These are phyloP conservation scores for Cladosporium velox DNA, from an alignment of 2,329 filamentous ascomycete genomes.

Conservation along the genomic window DNA sequence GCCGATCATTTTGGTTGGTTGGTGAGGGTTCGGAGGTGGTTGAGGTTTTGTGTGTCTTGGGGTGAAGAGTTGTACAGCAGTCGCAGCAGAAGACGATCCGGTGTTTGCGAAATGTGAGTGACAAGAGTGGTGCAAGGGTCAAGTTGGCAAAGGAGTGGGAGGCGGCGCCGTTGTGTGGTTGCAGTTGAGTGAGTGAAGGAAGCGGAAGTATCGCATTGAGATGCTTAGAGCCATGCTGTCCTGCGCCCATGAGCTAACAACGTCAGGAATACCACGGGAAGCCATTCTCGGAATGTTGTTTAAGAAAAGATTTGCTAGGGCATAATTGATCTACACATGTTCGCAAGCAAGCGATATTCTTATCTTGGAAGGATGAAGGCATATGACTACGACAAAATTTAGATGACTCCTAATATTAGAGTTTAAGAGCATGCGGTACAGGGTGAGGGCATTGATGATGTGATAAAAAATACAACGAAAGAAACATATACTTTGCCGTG, in stretches of 20 bases:
- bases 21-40: neutral
- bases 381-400: neutral
- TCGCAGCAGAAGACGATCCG: neutral
- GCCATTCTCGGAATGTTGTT: neutral
- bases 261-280: neutral
- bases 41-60: neutral
- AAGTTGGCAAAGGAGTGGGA: neutral
- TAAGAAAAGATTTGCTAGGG: too few relatives aligned
- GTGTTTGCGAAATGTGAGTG: neutral
- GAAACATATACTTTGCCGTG: too few relatives aligned
- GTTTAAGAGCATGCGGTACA: neutral
- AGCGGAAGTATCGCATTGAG: neutral
- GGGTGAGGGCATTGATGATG: too few relatives aligned
- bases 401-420: neutral
- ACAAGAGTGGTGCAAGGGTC: neutral
- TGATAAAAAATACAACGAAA: too few relatives aligned
- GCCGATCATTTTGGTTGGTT: constrained; percentile 12
- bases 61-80: neutral
- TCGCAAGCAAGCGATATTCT: neutral
- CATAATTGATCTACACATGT: too few relatives aligned
- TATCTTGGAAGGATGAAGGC: neutral
- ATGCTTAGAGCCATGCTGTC: neutral
- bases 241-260: neutral
- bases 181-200: neutral
- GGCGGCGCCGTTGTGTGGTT: neutral